phyloP scores from a whole-genome alignment of 2,329 filamentous ascomycete species.

The Pyricularia sp. region DNA sequence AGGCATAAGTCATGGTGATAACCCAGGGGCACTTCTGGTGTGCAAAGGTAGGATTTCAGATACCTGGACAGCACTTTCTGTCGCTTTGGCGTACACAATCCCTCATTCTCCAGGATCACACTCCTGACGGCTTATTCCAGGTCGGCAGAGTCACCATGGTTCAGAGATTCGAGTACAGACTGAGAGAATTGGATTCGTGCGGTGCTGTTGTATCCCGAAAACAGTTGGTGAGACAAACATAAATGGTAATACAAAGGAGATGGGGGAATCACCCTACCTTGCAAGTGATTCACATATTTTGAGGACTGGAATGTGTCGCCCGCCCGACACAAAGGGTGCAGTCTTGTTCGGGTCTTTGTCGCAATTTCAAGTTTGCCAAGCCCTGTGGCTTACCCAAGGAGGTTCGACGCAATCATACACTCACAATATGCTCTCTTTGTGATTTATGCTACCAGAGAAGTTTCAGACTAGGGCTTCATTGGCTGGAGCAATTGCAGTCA shows the following conservation, averaged over 20 bases:
- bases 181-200: not conserved
- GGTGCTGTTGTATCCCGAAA: not conserved
- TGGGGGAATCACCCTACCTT: too few species aligned
- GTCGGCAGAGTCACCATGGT: not conserved
- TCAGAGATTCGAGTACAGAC: not conserved
- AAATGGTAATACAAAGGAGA: not conserved
- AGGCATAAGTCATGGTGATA: not conserved
- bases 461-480: not conserved
- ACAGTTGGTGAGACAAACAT: not conserved
- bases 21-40: not conserved
- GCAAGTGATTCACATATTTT: not conserved
- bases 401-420: not conserved
- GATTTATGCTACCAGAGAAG: not conserved
- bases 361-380: not conserved
- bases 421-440: not conserved
- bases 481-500: not conserved
- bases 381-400: not conserved
- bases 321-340: not conserved
- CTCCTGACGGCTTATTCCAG: not conserved
- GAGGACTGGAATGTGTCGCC: not conserved
- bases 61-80: not conserved
- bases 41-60: not conserved
- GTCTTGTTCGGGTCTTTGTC: not conserved
- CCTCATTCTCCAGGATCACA: not conserved
- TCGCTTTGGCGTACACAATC: not conserved